phyloP scores from a whole-genome alignment of 306 rosid genomes.

The Oxytropis ochrocephala region DNA sequence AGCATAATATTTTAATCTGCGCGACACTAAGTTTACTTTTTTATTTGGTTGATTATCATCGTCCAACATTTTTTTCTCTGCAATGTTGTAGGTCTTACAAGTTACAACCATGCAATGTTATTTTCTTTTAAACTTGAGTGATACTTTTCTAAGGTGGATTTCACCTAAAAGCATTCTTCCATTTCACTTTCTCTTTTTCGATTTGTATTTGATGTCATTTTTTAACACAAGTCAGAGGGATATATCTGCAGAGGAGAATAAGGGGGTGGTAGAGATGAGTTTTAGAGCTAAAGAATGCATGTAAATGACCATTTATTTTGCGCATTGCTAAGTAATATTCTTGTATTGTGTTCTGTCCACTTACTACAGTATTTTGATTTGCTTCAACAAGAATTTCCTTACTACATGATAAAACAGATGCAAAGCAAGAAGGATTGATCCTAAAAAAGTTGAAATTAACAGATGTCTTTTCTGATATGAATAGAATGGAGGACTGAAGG shows the following conservation, averaged over 20 bases:
- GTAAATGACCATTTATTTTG: not conserved
- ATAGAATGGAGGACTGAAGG: slow-evolving; percentile 23
- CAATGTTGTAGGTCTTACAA: not conserved
- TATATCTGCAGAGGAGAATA: too few species aligned
- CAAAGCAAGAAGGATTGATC: slow-evolving; percentile 66
- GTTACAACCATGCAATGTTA: too few species aligned
- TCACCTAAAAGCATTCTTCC: not conserved
- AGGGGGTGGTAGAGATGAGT: too few species aligned
- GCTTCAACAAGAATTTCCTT: slow-evolving; percentile 27
- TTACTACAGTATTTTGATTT: not conserved
- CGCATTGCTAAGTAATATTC: not conserved
- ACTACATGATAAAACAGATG: slow-evolving; percentile 43
- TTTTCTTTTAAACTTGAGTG: too few species aligned
- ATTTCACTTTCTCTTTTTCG: not conserved
- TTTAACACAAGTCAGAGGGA: not conserved
- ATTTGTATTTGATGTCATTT: not conserved
- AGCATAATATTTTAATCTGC: not conserved
- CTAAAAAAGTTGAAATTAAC: slow-evolving; percentile 57
- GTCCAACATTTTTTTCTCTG: not conserved
- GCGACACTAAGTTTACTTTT: not conserved
- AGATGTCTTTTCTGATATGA: slow-evolving; percentile 41
- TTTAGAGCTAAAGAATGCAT: not conserved
- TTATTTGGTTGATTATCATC: not conserved
- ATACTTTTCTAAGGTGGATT: too few species aligned
- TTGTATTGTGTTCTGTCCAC: not conserved